Percentiles rank a stretch among this genome's conserved stretches.
Conservation (phyloP, 306 rosid species). For the Coriaria nepalensis region DNA sequence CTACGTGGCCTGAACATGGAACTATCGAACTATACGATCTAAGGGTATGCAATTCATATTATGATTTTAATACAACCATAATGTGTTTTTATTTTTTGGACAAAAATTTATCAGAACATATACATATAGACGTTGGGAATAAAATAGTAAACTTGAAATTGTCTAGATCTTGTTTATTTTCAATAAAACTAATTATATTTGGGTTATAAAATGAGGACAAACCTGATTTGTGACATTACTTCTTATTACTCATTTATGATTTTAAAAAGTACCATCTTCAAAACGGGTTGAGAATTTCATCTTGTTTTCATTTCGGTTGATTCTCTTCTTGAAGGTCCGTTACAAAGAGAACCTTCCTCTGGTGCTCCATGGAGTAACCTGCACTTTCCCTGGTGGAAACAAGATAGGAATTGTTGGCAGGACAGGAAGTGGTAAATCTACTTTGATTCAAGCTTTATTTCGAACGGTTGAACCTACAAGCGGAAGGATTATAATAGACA, state of each 20-base stretch:
- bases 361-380: slow-evolving; percentile 71
- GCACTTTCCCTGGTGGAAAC: slow-evolving; percentile 82
- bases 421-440: slow-evolving; percentile 95
- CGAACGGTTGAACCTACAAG: slow-evolving; percentile 69
- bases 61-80: slow-evolving; percentile 4
- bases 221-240: too few species aligned
- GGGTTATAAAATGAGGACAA: too few species aligned
- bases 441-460: slow-evolving; percentile 84
- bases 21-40: slow-evolving; percentile 56
- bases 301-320: slow-evolving; percentile 5
- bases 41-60: slow-evolving; percentile 39
- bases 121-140: too few species aligned
- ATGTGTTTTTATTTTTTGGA: too few species aligned
- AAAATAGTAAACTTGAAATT: too few species aligned
- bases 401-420: slow-evolving; percentile 93
- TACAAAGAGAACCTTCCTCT: slow-evolving; percentile 87
- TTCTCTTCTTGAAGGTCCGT: slow-evolving; percentile 46
- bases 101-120: too few species aligned
- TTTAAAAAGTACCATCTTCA: too few species aligned
- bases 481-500: slow-evolving; percentile 75
- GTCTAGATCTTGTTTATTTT: too few species aligned
- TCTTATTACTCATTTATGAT: too few species aligned
- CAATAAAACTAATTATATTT: too few species aligned
- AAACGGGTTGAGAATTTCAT: slow-evolving; percentile 1
- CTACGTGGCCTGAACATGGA: slow-evolving; percentile 77